phyloP scores from a whole-genome alignment of 108 stramenopile species.

The Cyclotella sp. region DNA sequence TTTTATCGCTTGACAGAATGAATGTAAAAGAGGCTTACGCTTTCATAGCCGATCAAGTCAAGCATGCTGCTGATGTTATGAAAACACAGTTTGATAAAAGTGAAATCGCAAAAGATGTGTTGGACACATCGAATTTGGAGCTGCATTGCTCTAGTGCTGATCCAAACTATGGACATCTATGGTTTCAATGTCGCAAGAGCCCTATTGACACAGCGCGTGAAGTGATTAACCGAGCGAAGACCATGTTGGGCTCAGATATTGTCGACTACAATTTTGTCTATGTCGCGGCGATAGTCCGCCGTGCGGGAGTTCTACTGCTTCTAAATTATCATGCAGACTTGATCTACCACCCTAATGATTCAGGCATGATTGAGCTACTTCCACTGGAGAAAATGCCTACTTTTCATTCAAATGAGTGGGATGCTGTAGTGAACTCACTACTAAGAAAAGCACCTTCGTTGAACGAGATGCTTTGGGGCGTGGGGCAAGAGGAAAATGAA shows the following conservation, averaged over 20 bases:
- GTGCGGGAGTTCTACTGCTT: slow-evolving; percentile 57
- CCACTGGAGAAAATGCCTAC: background rate
- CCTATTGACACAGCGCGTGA: slow-evolving; percentile 86
- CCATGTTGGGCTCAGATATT: slow-evolving; percentile 61
- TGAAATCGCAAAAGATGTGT: slow-evolving; percentile 24
- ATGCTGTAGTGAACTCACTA: slow-evolving; percentile 47
- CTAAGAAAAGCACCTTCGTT: slow-evolving; percentile 21
- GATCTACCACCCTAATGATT: slow-evolving; percentile 3
- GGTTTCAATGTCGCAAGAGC: slow-evolving; percentile 89
- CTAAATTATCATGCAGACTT: slow-evolving; percentile 42
- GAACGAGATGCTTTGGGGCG: slow-evolving; percentile 18
- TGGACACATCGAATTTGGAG: slow-evolving; percentile 77
- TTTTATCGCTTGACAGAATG: slow-evolving; percentile 31
- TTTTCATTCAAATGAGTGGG: slow-evolving; percentile 36
- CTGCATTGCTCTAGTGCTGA: slow-evolving; percentile 93
- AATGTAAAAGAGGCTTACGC: slow-evolving; percentile 27
- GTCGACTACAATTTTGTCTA: slow-evolving; percentile 64
- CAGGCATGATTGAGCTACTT: slow-evolving; percentile 1
- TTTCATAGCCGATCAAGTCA: slow-evolving; percentile 34
- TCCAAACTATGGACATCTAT: slow-evolving; percentile 96
- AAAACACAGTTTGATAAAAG: slow-evolving; percentile 35
- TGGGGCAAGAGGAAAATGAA: slow-evolving; percentile 39
- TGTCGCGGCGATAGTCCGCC: slow-evolving; percentile 70
- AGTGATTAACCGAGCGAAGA: slow-evolving; percentile 64
- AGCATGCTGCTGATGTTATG: slow-evolving; percentile 44